Base-by-base conservation (phyloP, 2,329 filamentous ascomycete species). In the Colletotrichum spaethianum region DNA sequence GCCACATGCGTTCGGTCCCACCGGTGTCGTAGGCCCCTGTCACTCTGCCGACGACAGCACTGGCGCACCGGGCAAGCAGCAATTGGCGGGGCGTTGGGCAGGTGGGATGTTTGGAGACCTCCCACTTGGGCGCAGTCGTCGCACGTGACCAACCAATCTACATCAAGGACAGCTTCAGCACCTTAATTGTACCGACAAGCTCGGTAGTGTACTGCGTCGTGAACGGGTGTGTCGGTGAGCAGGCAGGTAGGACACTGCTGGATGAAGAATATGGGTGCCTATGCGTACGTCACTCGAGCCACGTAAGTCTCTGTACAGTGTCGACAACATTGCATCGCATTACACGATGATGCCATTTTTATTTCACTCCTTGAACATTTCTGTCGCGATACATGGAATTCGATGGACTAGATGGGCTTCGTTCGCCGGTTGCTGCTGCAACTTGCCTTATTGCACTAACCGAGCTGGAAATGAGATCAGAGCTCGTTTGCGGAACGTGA, bases 21-120 rank as follows among this genome's bases (percentile, higher is more conserved):
- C 70, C 20, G 33, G 57, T 63, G 70, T 69, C 59, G 44, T 69
- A 69, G 67, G 18, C 64, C 69, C 69, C 64, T 69, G 69, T 53
- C 42, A 38, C 50, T 59, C 67, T 70, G 62, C 67, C 67, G 61
- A 67, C 61, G 61, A 62, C 23, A 63, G 36, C 61, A 26, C 28
- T 14, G 33, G n/a, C 8, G 20, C 33, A 40, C n/a, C 67, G 31
- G 18, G 11, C 28, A 69, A 42, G 59, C 53, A 59, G 38, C 31
- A 52, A 26, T 44, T 68, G 68, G 64, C 50, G 68, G 68, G 68
- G 63, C 48, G 26, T 53, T 60, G 56, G 68, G 60, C 57, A 50
- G 57, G 31, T 44, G 11, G 57, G 26, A 44, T 20, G 16, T 42
- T 28, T 48, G n/a, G 44, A 52, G 14, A 48, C 46, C 44, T 50